phyloP scores from a whole-genome alignment of 371 early-diverging fungal genomes.

The Mucor lusitanicus region DNA sequence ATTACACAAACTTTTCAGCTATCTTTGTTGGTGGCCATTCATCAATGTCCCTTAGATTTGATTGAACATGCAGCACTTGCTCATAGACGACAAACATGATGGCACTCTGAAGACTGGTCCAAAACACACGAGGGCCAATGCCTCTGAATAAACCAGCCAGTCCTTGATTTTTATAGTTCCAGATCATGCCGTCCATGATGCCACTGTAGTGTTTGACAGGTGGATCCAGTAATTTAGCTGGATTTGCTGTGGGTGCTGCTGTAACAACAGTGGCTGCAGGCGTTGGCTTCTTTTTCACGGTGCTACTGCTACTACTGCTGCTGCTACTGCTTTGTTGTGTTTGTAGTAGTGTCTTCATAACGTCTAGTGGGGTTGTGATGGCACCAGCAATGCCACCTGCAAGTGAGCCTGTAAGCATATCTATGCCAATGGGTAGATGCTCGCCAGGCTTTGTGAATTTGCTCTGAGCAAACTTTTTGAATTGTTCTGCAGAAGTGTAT shows the following conservation, averaged over 20 bases:
- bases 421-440: slow-evolving; percentile 52
- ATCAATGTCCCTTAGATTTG: slow-evolving; percentile 28
- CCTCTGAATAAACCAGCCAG: slow-evolving; percentile 68
- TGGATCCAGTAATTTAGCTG: slow-evolving; percentile 4
- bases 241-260: neutral
- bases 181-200: slow-evolving; percentile 62
- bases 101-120: slow-evolving; percentile 69
- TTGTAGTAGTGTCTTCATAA: slow-evolving; percentile 70
- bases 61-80: slow-evolving; percentile 54
- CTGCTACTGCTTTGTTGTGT: slow-evolving; percentile 62
- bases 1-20: neutral
- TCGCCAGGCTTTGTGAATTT: slow-evolving; percentile 26
- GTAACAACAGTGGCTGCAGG: slow-evolving; percentile 14
- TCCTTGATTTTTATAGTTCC: slow-evolving; percentile 66
- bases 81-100: slow-evolving; percentile 75
- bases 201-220: slow-evolving; percentile 58
- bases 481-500: slow-evolving; percentile 32
- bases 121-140: slow-evolving; percentile 66
- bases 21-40: slow-evolving; percentile 40
- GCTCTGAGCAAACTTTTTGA: slow-evolving; percentile 46
- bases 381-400: slow-evolving; percentile 72
- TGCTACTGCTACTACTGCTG: slow-evolving; percentile 19
- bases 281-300: slow-evolving; percentile 17
- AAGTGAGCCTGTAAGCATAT: slow-evolving; percentile 60
- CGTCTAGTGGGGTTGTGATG: slow-evolving; percentile 71